Conservation (phyloP, 169 alveolate genomes). For the Plasmodium gallinaceum region DNA sequence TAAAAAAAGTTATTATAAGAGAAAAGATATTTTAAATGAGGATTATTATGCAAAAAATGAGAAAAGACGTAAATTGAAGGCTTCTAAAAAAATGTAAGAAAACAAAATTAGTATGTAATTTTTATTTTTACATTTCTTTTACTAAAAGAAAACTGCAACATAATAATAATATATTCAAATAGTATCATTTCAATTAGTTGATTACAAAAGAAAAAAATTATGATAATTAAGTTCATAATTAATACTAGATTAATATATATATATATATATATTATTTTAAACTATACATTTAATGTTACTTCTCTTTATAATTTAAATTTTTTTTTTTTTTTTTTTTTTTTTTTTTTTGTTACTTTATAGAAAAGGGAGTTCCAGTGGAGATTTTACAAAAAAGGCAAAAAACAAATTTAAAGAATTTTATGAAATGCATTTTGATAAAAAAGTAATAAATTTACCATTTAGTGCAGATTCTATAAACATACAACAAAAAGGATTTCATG, state of each 20-base stretch:
- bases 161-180: not conserved
- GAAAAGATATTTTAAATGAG: conserved; percentile 71
- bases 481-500: conserved; percentile 87
- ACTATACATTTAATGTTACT: not conserved
- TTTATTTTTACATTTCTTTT: not conserved
- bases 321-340: not conserved
- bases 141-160: not conserved
- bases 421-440: conserved; percentile 73
- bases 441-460: conserved; percentile 80
- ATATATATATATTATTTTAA: conserved; percentile 3
- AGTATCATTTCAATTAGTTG: not conserved
- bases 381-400: conserved; percentile 28
- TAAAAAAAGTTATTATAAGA: conserved; percentile 11
- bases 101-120: not conserved
- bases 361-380: conserved; percentile 18
- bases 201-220: not conserved
- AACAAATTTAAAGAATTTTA: conserved; percentile 55
- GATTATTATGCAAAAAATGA: conserved; percentile 62
- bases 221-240: not conserved
- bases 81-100: conserved; percentile 58
- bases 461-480: conserved; percentile 87
- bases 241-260: not conserved
- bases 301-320: not conserved
- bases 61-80: conserved; percentile 61
- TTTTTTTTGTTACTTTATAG: not conserved